Base-by-base conservation (phyloP, 2,329 filamentous ascomycete species). In the Botrytis tulipae region DNA sequence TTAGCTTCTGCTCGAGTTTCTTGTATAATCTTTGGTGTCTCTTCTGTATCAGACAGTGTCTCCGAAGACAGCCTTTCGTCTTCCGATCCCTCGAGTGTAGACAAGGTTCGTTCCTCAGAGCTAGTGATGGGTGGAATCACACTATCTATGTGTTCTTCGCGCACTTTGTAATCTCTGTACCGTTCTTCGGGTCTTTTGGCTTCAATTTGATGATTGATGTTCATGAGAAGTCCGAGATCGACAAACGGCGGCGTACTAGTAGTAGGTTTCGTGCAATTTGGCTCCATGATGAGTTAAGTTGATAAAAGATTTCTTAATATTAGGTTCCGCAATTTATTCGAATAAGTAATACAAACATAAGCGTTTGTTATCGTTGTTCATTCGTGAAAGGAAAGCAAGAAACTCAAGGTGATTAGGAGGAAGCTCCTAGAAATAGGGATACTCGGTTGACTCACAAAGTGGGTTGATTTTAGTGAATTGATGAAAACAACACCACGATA, bases 381-480 rank as follows among this genome's bases (percentile, higher is more conserved):
- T 22, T 29, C 3, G 35, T 14, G 9, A 16, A 22, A 57, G 16
- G 3, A 25, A 7, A 29, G 7, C 2, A 20, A n/a, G 46, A 1
- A 18, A 20, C 25, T 54, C 4, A 9, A 67, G 44, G 16, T 40
- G 14, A 29, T 57, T 29, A 40, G 48, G 40, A 57, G 5, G 48
- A 22, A 57, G 5, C 22, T 6, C 5, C 18, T 69, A 42, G 20
- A 20, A 32, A 57, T 32, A 57, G n/a, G 48, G 37, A 32, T 57
- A 42, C 37, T 57, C 48, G n/a, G 35, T 68, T 69, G 66, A 57
- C 46, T 22, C 32, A 67, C 29, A 40, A 40, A 40, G 66, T 69
- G 48, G 48, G n/a, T 42, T 42, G n/a, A 57, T 69, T 69, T 22
- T 4, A 25, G 66, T 69, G 66, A 69, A 69, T 69, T 42, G 66